These are phyloP conservation scores for Extremus antarcticus DNA, from an alignment of 495 filamentous ascomycete genomes.

Conservation along the genomic window DNA sequence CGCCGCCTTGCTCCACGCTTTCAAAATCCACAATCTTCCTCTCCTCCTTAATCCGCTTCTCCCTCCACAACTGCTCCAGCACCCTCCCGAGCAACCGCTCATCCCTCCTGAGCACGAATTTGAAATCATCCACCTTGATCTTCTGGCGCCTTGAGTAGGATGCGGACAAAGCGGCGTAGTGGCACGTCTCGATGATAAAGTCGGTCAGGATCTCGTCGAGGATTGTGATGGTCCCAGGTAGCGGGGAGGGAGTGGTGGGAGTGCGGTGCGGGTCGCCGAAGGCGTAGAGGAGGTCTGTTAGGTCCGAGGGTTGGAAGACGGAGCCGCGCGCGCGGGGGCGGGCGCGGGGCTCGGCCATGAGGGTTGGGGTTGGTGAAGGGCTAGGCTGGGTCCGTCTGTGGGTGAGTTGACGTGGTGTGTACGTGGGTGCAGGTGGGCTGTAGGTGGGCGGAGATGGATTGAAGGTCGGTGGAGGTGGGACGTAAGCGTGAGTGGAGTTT, in stretches of 20 bases:
- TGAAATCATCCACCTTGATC: constrained; percentile 96
- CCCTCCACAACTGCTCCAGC: constrained; percentile 72
- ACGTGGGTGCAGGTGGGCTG: no score
- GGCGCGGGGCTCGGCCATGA: constrained; percentile 33
- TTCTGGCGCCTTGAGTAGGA: constrained; percentile 78
- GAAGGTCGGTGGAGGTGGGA: no score
- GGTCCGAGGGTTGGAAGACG: constrained; percentile 8
- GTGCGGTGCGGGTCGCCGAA: constrained; percentile 58
- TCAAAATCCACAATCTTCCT: constrained; percentile 55
- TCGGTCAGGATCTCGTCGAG: constrained; percentile 93
- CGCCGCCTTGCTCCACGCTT: constrained; percentile 27
- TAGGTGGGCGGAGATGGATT: no score
- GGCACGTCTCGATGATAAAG: constrained; percentile 66
- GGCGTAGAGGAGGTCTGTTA: constrained; percentile 59
- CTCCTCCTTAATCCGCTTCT: constrained; percentile 66
- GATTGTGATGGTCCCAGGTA: constrained; percentile 71
- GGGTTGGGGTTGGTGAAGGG: background rate
- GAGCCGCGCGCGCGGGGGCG: constrained; percentile 68
- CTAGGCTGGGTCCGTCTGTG: no score
- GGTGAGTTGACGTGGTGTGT: no score
- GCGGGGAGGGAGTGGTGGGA: constrained; percentile 57
- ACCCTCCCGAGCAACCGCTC: constrained; percentile 79
- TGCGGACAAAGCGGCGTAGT: constrained; percentile 73
- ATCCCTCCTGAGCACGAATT: constrained; percentile 79
- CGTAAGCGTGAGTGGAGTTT: no score